phyloP scores from a whole-genome alignment of 2,329 filamentous ascomycete species.

The Alternaria sp. region DNA sequence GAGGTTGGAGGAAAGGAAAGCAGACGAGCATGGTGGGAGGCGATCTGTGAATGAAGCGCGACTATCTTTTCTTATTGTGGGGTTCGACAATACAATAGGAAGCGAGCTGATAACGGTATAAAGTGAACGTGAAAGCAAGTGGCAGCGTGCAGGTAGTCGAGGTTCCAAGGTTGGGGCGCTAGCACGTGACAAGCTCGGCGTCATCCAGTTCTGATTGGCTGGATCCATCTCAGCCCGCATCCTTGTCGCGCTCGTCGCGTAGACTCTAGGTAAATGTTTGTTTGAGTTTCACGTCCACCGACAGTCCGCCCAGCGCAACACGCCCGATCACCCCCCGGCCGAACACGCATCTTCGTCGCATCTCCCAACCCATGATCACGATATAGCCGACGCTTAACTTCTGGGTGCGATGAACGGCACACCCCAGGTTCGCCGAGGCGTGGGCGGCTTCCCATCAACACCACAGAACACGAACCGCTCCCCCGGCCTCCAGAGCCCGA shows the following conservation, averaged over 20 bases:
- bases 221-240: conserved; percentile 17
- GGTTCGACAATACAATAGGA: conserved; percentile 4
- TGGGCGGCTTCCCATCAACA: conserved; percentile 76
- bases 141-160: background rate
- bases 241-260: conserved; percentile 35
- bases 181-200: conserved; percentile 22
- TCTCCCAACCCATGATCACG: conserved; percentile 25
- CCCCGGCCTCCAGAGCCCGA: conserved; percentile 32
- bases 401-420: conserved; percentile 79
- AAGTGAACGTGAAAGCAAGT: conserved; percentile 9
- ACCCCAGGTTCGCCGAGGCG: conserved; percentile 74
- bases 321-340: conserved; percentile 15
- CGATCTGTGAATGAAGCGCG: conserved; percentile 2
- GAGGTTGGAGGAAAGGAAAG: conserved; percentile 16
- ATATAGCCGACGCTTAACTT: conserved; percentile 22
- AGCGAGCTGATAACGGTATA: background rate
- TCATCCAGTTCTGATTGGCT: conserved; percentile 26
- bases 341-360: background rate
- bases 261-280: conserved; percentile 31
- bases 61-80: conserved; percentile 12
- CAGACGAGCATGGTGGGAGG: conserved; percentile 22
- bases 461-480: conserved; percentile 58
- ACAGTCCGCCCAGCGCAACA: conserved; percentile 13
- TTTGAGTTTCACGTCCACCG: conserved; percentile 26
- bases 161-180: background rate